These are phyloP conservation scores for Dendrocalamus latiflorus DNA, from an alignment of 202 grass and related monocot genomes.

Conservation along the genomic window DNA sequence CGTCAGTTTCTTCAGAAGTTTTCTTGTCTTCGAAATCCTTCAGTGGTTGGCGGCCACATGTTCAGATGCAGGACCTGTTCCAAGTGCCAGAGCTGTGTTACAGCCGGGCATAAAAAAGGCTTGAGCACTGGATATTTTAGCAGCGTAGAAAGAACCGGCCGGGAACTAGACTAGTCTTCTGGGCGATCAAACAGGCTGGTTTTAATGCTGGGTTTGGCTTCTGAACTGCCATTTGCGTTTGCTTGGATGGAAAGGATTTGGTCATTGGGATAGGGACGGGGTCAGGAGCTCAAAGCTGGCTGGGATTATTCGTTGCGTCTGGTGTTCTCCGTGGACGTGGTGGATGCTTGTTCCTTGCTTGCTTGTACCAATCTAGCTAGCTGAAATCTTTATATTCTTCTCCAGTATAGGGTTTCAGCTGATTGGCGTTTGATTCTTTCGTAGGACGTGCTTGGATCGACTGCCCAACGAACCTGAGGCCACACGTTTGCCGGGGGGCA, in stretches of 20 bases:
- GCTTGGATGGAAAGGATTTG: slow-evolving; percentile 18
- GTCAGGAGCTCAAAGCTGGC: not conserved
- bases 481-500: too few species aligned
- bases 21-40: not conserved
- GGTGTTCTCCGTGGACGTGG: slow-evolving; percentile 28
- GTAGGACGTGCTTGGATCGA: slow-evolving; percentile 43
- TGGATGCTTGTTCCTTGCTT: slow-evolving; percentile 81
- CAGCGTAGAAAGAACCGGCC: not conserved
- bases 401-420: not conserved
- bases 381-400: not conserved
- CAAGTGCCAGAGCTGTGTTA: not conserved
- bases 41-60: slow-evolving; percentile 14
- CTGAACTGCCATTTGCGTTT: not conserved
- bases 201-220: not conserved
- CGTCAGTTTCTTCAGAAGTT: not conserved
- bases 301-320: slow-evolving; percentile 57
- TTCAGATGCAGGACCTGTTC: slow-evolving; percentile 15
- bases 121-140: not conserved
- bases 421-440: not conserved
- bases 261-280: not conserved
- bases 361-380: not conserved
- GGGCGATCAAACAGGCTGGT: too few species aligned
- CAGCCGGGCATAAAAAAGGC: not conserved
- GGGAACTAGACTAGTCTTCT: too few species aligned
- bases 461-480: not conserved